Percentiles rank a stretch among this genome's conserved stretches.
Conservation (phyloP, 2,329 filamentous ascomycete species). For the Scedosporium apiospermum region DNA sequence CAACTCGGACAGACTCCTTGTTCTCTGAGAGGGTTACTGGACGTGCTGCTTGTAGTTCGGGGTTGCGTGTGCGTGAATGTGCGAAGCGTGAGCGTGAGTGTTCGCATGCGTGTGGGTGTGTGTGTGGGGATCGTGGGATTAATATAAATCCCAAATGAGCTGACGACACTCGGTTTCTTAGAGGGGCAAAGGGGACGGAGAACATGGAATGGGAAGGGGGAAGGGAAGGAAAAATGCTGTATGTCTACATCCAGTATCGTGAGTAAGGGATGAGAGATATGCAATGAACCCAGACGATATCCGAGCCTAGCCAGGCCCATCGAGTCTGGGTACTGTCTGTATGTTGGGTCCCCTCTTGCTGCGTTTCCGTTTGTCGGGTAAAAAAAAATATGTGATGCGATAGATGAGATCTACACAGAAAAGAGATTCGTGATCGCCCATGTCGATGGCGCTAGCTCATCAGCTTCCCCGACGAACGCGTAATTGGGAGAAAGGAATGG, state of each 20-base stretch:
- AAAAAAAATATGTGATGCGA: too few relatives aligned
- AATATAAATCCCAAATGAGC: conserved; percentile 4
- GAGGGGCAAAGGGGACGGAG: neutral
- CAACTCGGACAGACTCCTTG: neutral
- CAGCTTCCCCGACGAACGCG: neutral
- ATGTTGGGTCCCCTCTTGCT: too few relatives aligned
- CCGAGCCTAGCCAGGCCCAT: neutral
- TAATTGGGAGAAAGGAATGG: neutral
- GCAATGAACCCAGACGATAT: neutral
- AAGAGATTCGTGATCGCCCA: neutral
- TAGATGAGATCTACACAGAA: neutral
- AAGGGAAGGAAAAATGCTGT: neutral
- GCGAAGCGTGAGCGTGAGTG: neutral
- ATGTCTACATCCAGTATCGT: neutral
- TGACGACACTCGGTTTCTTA: neutral
- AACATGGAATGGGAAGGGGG: neutral
- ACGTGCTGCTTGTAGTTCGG: neutral
- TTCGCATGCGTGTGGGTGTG: neutral
- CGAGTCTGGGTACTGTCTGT: too few relatives aligned
- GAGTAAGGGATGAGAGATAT: neutral
- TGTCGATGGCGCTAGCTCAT: neutral
- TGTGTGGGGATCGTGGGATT: neutral
- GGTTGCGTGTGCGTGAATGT: neutral
- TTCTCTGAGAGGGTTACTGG: neutral
- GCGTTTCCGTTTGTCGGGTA: too few relatives aligned